Conservation (phyloP, 441 rosid genomes). For the Viola pubescens region DNA sequence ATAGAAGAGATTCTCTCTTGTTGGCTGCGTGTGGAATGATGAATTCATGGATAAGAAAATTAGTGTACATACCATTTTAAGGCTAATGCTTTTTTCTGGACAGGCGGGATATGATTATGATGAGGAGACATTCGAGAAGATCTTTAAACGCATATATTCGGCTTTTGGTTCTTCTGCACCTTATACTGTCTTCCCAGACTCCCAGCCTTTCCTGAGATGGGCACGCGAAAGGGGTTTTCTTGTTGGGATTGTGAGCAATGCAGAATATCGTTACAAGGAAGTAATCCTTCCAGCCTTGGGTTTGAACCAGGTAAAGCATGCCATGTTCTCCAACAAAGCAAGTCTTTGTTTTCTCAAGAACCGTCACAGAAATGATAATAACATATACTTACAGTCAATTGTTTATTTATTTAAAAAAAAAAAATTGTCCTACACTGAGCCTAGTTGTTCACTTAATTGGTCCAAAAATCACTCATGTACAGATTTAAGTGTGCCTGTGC, state of each 20-base stretch:
- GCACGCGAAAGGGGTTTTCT: conserved; percentile 52
- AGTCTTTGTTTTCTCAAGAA: background rate
- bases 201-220: conserved; percentile 89
- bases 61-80: no score
- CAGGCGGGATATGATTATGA: conserved; percentile 98
- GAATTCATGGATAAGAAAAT: no score
- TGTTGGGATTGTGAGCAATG: conserved; percentile 80
- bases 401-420: no score
- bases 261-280: conserved; percentile 80
- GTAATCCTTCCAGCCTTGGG: conserved; percentile 92
- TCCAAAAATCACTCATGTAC: background rate
- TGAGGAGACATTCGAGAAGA: conserved; percentile 84
- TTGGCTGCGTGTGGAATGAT: no score
- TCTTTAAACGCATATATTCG: conserved; percentile 79
- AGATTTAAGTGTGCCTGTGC: background rate
- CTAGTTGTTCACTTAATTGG: background rate
- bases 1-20: no score
- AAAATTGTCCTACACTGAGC: background rate
- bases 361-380: background rate
- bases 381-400: background rate
- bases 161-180: conserved; percentile 97
- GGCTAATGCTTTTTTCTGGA: conserved; percentile 4
- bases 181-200: conserved; percentile 65
- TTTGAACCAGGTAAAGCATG: conserved; percentile 49
- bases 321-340: background rate